Evolutionary conservation across 2,329 filamentous ascomycete species (phyloP), one percentile per base, ranked within the genome.

Genomic region (Myriosclerotinia scirpicola): DNA sequence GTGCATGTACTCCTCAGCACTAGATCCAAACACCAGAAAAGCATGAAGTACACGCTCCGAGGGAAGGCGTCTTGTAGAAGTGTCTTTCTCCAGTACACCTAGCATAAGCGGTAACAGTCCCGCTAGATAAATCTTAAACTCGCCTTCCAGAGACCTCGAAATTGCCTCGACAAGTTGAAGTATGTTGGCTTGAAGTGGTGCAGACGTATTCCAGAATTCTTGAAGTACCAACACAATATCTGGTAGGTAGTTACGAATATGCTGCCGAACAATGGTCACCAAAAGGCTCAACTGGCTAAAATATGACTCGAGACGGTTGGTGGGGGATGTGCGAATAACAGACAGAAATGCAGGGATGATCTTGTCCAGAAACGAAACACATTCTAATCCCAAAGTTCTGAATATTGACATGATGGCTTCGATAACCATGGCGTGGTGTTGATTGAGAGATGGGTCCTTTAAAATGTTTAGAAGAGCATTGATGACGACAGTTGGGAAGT

Each of bases 341-440:
- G 87, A 84, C 53, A 99, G 84, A 75, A 99, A 99, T 0, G 93
- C 95, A 0, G 96, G 95, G 42, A 99, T 91, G 69, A 99, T 97
- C 68, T 95, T 90, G 68, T 91, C 90, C 1, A 99, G 85, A 78
- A 98, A 99, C 0, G 92, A 91, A 11, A 99, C 94, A 76, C 95
- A 99, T 77, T 98, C 97, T 73, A 99, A 81, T 2, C 95, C 95
- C 68, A 99, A 84, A 0, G 96, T 99, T 73, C 95, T 91, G 80
- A 99, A 99, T 67, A 99, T 99, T 73, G 92, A 97, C 88, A 99
- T 98, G 73, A 99, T 96, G 6, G 95, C 95, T 77, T 98, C 95
- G 62, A 99, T 95, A 17, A 98, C 94, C 14, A 90, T 88, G 5
- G 93, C 94, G 75, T 99, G 96, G 73, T 97, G 94, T 74, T 96